phyloP scores from a whole-genome alignment of 2,329 filamentous ascomycete species.

The Xylariaceae sp. region DNA sequence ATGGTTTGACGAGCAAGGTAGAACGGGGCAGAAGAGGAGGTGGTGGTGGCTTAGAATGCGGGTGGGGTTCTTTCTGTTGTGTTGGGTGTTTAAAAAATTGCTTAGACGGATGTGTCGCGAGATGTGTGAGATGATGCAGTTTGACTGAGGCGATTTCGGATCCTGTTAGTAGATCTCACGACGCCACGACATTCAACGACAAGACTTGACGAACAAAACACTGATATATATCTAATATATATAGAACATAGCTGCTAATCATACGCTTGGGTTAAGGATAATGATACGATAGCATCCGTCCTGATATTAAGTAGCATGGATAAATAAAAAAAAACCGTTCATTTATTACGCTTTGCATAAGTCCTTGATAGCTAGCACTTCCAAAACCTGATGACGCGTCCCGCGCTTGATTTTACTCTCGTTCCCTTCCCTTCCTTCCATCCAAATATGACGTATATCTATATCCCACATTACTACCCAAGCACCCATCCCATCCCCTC shows the following conservation, averaged over 20 bases:
- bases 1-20: neutral
- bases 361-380: too few relatives aligned
- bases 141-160: neutral
- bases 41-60: neutral
- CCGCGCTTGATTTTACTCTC: too few relatives aligned
- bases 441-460: too few relatives aligned
- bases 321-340: too few relatives aligned
- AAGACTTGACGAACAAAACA: neutral
- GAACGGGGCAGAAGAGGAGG: neutral
- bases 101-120: neutral
- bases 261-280: too few relatives aligned
- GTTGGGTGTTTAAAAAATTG: neutral
- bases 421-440: neutral
- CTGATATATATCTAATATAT: neutral
- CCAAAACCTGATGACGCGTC: too few relatives aligned
- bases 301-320: too few relatives aligned
- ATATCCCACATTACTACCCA: too few relatives aligned
- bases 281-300: too few relatives aligned
- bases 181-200: conserved; percentile 2
- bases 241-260: neutral
- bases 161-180: neutral
- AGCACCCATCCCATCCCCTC: too few relatives aligned
- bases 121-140: neutral
- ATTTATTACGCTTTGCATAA: neutral
- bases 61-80: neutral